phyloP scores from a whole-genome alignment of 352 stramenopile species.

The Phytophthora fragariae region DNA sequence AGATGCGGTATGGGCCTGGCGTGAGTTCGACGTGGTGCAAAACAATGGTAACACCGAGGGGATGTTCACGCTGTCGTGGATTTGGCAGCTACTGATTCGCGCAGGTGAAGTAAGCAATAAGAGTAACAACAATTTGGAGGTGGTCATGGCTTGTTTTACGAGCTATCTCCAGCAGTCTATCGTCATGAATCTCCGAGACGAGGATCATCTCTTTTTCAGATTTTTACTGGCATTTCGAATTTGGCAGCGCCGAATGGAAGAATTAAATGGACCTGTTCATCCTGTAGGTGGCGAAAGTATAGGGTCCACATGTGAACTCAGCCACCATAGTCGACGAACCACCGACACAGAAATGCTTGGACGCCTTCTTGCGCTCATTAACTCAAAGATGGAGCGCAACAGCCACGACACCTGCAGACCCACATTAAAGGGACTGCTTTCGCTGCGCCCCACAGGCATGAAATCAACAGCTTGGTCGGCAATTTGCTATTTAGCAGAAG shows the following conservation, averaged over 20 bases:
- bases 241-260: conserved; percentile 34
- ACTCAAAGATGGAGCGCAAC: conserved; percentile 2
- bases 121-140: conserved; percentile 27
- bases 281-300: not conserved
- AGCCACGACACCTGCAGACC: conserved; percentile 5
- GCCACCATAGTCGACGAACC: not conserved
- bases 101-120: conserved; percentile 32
- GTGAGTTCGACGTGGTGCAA: conserved; percentile 34
- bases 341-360: conserved; percentile 17
- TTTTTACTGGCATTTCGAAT: conserved; percentile 53
- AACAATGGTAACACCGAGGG: not conserved
- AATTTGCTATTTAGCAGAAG: conserved; percentile 44
- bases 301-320: not conserved
- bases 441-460: conserved; percentile 30
- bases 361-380: conserved; percentile 22
- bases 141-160: conserved; percentile 33
- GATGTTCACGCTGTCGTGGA: conserved; percentile 29
- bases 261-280: not conserved
- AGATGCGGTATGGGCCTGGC: conserved; percentile 47
- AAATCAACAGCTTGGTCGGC: conserved; percentile 30
- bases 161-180: conserved; percentile 29
- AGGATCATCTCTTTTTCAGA: conserved; percentile 42
- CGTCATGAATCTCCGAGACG: conserved; percentile 39
- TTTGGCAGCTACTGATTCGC: conserved; percentile 50
- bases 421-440: conserved; percentile 31